A percentile compares a stretch with the other conserved stretches of the same genome.
phyloP scores from a whole-genome alignment of 2,329 filamentous ascomycete genomes.

The Periconia sp. region DNA sequence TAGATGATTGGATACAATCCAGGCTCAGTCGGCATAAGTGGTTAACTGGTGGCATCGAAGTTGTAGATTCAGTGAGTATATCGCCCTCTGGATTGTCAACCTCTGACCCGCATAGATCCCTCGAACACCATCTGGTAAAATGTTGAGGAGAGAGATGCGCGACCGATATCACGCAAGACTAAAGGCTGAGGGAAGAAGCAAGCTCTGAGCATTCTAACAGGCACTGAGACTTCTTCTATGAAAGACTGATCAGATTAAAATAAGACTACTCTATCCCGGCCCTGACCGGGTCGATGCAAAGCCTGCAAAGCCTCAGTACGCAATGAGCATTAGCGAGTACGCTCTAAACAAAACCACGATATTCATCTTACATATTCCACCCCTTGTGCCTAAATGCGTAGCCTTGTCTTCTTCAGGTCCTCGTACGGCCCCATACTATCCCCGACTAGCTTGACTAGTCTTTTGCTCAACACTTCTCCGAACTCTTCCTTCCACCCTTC shows the following conservation, averaged over 20 bases:
- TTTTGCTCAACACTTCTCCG: conserved; percentile 16
- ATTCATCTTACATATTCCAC: too few species aligned
- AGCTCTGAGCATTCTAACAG: conserved; percentile 16
- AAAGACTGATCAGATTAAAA: too few species aligned
- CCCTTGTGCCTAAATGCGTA: too few species aligned
- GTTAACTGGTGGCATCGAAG: conserved; percentile 37
- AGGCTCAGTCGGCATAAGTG: conserved; percentile 37
- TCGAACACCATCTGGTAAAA: conserved; percentile 35
- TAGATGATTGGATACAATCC: conserved; percentile 28
- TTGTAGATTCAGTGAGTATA: conserved; percentile 34
- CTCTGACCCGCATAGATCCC: conserved; percentile 23
- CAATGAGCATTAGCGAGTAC: too few species aligned
- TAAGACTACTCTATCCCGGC: too few species aligned
- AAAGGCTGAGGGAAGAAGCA: conserved; percentile 23
- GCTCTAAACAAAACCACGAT: too few species aligned
- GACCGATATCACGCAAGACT: conserved; percentile 32
- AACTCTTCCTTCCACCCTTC: conserved; percentile 25
- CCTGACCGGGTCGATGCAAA: too few species aligned
- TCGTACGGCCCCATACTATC: conserved; percentile 22
- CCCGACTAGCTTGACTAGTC: conserved; percentile 15
- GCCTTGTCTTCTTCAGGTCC: conserved; percentile 16
- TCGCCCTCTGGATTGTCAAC: neutral
- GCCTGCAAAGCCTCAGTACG: too few species aligned
- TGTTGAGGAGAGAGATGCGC: conserved; percentile 37
- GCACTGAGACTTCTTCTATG: too few species aligned